Evolutionary conservation across 2,329 filamentous ascomycete genomes (phyloP), one percentile per base, ranked within the genome.

Genomic region (Huntiella abstrusa): DNA sequence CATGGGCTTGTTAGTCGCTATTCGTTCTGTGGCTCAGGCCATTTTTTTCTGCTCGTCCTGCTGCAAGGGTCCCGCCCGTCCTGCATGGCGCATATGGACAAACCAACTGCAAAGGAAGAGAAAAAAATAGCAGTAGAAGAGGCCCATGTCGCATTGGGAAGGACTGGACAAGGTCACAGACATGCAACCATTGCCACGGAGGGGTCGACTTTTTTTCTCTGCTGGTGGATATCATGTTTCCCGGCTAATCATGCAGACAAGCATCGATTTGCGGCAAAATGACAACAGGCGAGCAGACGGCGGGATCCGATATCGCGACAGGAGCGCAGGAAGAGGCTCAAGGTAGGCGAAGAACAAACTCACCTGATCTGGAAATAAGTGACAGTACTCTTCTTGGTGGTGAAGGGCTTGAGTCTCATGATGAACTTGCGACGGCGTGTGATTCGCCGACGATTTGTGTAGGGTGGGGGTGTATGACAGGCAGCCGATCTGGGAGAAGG

Each of bases 331-430:
- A 37, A 16, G 13, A 12, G 34, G 17, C 33, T 37, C 33, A 39
- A 43, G 8, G 15, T 4, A 19, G 4, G 16, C 22, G 11, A 11
- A 19, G 33, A 16, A 13, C 22, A 43, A 40, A 37, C 48, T 43
- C 40, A 50, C 48, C 48, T 50, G 37, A 50, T 47, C 15, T 50
- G 41, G 37, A 50, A 50, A 12, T 47, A 41, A 28, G 48, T 50
- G 33, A 50, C 48, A 12, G 48, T 50, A 37, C 41, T 47, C 48
- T 43, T 50, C 37, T 47, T 50, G n/a, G 28, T 37, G 17, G 48
- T 45, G 33, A 50, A 50, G n/a, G 48, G 48, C 41, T 50, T 50
- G 41, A 50, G 48, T 47, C 45, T 50, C 48, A 50, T 50, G 36
- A 43, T 32, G 38, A 17, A 13, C 33, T 16, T 19, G 15, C 13